Conservation (phyloP, 495 filamentous ascomycete genomes). For the Hypoxylon cercidicola region DNA sequence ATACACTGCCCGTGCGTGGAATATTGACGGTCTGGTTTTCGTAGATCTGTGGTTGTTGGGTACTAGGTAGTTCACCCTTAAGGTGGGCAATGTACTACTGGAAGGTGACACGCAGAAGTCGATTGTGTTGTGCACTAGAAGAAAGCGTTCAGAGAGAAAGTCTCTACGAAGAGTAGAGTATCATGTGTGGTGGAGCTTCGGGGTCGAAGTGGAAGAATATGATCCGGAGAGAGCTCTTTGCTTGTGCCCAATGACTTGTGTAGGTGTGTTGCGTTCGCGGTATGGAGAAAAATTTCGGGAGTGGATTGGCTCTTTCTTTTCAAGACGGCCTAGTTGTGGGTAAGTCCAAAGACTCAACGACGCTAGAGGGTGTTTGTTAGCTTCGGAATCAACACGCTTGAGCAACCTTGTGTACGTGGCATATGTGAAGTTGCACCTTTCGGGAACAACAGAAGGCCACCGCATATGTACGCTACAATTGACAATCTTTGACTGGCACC, state of each 20-base stretch:
- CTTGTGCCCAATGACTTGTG: slow-evolving; percentile 11
- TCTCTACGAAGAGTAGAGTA: slow-evolving; percentile 5
- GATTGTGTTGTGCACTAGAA: slow-evolving; percentile 3
- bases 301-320: slow-evolving; percentile 22
- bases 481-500: too few relatives aligned
- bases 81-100: slow-evolving; percentile 12
- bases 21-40: background rate
- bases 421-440: too few relatives aligned
- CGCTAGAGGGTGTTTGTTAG: slow-evolving; percentile 26
- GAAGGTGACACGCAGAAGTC: slow-evolving; percentile 9
- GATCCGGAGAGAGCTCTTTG: slow-evolving; percentile 4
- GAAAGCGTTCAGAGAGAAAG: background rate
- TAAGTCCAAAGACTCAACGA: slow-evolving; percentile 27
- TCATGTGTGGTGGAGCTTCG: background rate
- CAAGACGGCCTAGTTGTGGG: slow-evolving; percentile 26
- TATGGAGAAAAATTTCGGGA: slow-evolving; percentile 19
- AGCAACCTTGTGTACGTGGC: too few relatives aligned
- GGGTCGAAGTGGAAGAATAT: background rate
- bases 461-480: too few relatives aligned
- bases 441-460: too few relatives aligned
- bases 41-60: background rate
- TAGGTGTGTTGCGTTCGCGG: slow-evolving; percentile 12
- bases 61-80: slow-evolving; percentile 7
- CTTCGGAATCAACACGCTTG: background rate
- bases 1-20: slow-evolving; percentile 3